These are phyloP conservation scores for Cyanidiococcus yangmingshanensis DNA, from an alignment of 23 red algal genomes.

Conservation along the genomic window DNA sequence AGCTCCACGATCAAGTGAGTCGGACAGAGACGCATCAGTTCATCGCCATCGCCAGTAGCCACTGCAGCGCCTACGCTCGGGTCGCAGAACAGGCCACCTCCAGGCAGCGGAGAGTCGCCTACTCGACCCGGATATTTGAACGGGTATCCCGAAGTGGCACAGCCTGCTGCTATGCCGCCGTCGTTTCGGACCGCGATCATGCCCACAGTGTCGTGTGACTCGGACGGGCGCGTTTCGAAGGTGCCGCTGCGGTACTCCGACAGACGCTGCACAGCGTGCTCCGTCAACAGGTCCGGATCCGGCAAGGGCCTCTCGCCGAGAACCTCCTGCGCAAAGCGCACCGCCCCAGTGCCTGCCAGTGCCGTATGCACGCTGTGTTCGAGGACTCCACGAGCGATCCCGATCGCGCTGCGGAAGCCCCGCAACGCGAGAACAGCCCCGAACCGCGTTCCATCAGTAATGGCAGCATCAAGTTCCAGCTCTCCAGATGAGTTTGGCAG, in stretches of 20 bases:
- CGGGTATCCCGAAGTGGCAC: slow-evolving; percentile 63
- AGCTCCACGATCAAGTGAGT: slow-evolving; percentile 42
- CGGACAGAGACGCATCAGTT: slow-evolving; percentile 50
- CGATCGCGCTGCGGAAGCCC: slow-evolving; percentile 44
- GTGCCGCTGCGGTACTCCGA: neutral
- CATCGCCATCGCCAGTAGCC: slow-evolving; percentile 78
- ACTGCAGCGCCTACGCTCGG: slow-evolving; percentile 44
- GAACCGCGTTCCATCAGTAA: slow-evolving; percentile 25
- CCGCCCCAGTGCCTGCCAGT: slow-evolving; percentile 48
- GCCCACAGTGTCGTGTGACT: slow-evolving; percentile 77
- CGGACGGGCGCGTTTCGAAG: neutral
- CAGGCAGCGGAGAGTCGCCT: slow-evolving; percentile 62
- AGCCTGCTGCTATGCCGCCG: slow-evolving; percentile 44
- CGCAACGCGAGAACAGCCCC: slow-evolving; percentile 59
- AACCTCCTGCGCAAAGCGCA: slow-evolving; percentile 34
- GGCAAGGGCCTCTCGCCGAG: slow-evolving; percentile 1
- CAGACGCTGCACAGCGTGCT: neutral
- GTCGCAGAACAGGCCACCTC: slow-evolving; percentile 49
- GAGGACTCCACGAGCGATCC: slow-evolving; percentile 43
- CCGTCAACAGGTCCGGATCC: neutral
- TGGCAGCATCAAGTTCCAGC: slow-evolving; percentile 70
- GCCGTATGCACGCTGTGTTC: slow-evolving; percentile 35
- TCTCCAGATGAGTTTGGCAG: slow-evolving; percentile 50
- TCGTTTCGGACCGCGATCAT: slow-evolving; percentile 41
- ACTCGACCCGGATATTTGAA: slow-evolving; percentile 67